Conservation (phyloP, 129 eudicot genomes). For the Helianthus tuberosus region DNA sequence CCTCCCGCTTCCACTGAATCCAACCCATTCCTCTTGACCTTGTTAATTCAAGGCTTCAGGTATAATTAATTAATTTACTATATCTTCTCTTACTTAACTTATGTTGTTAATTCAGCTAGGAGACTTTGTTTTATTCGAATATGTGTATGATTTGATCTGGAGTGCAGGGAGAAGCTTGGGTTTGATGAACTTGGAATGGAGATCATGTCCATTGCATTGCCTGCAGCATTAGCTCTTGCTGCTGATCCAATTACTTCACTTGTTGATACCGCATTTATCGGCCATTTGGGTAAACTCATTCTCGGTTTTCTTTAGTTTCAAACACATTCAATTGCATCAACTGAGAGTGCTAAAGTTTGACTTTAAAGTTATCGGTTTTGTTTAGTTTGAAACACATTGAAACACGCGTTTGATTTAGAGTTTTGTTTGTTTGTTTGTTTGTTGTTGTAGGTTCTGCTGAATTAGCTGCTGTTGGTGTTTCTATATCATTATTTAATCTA, state of each 20-base stretch:
- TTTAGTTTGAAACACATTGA: no score
- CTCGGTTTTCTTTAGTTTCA: background rate
- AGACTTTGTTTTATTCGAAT: no score
- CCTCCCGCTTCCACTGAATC: no score
- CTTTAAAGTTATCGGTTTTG: background rate
- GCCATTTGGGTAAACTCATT: conserved; percentile 70
- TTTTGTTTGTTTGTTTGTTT: conserved; percentile 3
- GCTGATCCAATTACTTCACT: conserved; percentile 92
- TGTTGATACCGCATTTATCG: conserved; percentile 87
- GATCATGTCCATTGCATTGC: conserved; percentile 83
- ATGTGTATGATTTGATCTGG: background rate
- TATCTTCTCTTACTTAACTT: no score
- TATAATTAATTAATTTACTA: no score
- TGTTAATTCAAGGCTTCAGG: no score
- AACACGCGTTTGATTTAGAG: conserved; percentile 19
- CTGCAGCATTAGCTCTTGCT: conserved; percentile 92
- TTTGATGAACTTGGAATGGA: conserved; percentile 78
- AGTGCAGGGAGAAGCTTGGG: conserved; percentile 52
- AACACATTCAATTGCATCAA: background rate
- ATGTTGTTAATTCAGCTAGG: no score
- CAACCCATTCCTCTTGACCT: no score
- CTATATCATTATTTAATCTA: conserved; percentile 86
- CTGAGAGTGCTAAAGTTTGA: background rate
- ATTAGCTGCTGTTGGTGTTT: conserved; percentile 98
- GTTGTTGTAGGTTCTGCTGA: conserved; percentile 72